Percentiles rank a stretch among this genome's conserved stretches.
phyloP scores from a whole-genome alignment of 371 early-diverging fungal species.

The Mortierella sp. region DNA sequence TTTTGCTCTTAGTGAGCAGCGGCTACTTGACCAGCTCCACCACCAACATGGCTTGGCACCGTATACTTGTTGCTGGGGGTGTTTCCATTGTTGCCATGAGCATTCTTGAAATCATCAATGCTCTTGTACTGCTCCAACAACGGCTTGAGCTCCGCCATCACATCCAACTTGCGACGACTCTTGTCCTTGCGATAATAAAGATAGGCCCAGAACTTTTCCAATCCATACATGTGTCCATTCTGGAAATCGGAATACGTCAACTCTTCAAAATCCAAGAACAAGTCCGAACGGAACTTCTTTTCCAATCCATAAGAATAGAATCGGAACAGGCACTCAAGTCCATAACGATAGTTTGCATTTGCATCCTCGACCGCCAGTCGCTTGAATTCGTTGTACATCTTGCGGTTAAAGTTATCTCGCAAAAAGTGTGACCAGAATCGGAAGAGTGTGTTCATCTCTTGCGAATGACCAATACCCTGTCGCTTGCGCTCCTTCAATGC shows the following conservation, averaged over 20 bases:
- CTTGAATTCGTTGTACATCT: conserved; percentile 95
- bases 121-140: conserved; percentile 74
- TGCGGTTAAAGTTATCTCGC: conserved; percentile 93
- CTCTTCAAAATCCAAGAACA: conserved; percentile 91
- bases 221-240: conserved; percentile 84
- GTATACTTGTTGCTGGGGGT: conserved; percentile 37
- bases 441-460: conserved; percentile 98
- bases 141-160: conserved; percentile 69
- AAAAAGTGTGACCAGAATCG: conserved; percentile 98
- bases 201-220: conserved; percentile 98
- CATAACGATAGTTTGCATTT: conserved; percentile 89
- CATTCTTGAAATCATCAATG: conserved; percentile 77
- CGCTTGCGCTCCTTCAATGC: conserved; percentile 95
- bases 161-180: conserved; percentile 72
- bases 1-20: conserved; percentile 7
- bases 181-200: conserved; percentile 91
- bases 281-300: conserved; percentile 83
- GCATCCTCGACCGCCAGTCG: conserved; percentile 96
- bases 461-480: conserved; percentile 91
- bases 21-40: not conserved
- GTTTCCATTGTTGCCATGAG: conserved; percentile 36
- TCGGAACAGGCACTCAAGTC: conserved; percentile 95
- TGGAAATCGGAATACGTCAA: conserved; percentile 81
- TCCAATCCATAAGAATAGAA: conserved; percentile 97
- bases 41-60: conserved; percentile 29